Conservation (phyloP, 805 yeast species). For the Candida stauntonica region DNA sequence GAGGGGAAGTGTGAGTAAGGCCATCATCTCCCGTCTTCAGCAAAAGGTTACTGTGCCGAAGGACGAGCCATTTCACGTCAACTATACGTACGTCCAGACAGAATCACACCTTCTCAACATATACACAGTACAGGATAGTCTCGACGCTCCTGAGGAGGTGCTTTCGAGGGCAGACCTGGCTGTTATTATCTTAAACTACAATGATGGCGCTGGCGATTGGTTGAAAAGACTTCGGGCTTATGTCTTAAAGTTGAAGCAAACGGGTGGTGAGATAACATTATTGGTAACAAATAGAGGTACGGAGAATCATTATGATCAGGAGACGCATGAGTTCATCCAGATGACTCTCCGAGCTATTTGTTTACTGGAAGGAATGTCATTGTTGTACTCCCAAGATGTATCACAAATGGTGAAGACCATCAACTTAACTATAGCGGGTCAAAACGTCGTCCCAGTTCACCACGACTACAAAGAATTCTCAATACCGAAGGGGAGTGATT, state of each 20-base stretch:
- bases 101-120: neutral
- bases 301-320: constrained; percentile 20
- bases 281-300: too few species aligned
- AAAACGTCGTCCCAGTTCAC: neutral
- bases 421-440: neutral
- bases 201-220: neutral
- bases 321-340: constrained; percentile 29
- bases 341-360: constrained; percentile 28
- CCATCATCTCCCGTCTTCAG: neutral
- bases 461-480: constrained; percentile 24
- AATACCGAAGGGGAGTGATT: constrained; percentile 49
- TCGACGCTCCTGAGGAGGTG: neutral
- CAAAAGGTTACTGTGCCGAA: neutral
- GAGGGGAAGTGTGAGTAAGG: neutral
- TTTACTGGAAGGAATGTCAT: constrained; percentile 7
- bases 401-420: neutral
- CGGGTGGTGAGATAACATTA: too few species aligned
- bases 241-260: too few species aligned
- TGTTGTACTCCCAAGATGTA: constrained; percentile 10
- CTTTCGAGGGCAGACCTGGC: neutral
- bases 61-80: neutral
- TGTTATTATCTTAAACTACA: neutral
- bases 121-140: neutral
- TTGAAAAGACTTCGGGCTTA: neutral
- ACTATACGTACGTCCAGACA: neutral